phyloP scores from a whole-genome alignment of 768 basidiomycete species.

The Mycena epipterygia region DNA sequence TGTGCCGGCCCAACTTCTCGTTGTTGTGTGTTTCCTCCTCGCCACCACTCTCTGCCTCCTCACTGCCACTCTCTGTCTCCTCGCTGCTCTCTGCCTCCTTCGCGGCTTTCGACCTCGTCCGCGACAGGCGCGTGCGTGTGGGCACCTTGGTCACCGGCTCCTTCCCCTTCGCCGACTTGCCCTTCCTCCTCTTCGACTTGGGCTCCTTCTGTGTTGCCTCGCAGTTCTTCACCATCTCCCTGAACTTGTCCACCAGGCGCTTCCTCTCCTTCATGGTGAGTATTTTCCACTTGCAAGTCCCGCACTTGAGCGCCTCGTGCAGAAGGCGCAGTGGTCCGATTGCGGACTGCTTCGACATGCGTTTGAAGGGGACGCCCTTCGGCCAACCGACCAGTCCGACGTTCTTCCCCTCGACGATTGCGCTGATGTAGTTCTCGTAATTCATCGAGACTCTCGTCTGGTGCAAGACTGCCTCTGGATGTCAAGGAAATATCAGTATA shows the following conservation, averaged over 20 bases:
- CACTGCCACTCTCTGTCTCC: too few species aligned
- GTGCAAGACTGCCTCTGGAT: neutral
- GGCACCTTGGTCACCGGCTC: too few species aligned
- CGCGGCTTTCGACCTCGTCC: too few species aligned
- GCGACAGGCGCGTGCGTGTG: too few species aligned
- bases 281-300: neutral
- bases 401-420: too few species aligned
- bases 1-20: too few species aligned
- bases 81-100: too few species aligned
- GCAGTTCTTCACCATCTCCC: neutral
- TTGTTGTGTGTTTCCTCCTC: too few species aligned
- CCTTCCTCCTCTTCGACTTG: neutral
- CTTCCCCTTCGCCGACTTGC: too few species aligned
- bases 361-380: constrained; percentile 18
- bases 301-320: neutral
- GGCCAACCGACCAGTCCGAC: too few species aligned
- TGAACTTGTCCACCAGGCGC: neutral
- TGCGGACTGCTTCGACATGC: neutral
- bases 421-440: constrained; percentile 32
- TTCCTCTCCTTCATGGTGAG: neutral
- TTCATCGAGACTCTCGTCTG: constrained; percentile 28
- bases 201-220: neutral
- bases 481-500: neutral
- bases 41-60: too few species aligned
- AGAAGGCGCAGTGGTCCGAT: too few species aligned